Conservation (phyloP, 306 rosid genomes). For the Cicer bijugum region DNA sequence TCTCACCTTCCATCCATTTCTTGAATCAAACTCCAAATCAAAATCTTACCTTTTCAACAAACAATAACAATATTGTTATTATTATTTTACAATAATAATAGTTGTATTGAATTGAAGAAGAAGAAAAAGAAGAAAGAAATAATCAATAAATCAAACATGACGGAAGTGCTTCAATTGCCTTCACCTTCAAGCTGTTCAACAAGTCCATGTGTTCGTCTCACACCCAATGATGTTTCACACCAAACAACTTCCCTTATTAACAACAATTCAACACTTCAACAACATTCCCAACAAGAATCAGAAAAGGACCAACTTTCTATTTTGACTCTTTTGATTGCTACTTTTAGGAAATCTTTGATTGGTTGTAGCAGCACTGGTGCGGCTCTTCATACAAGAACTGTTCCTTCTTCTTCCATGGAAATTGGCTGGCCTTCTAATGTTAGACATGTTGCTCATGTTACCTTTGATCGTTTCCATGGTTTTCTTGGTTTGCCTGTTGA, state of each 20-base stretch:
- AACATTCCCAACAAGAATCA: constrained; percentile 45
- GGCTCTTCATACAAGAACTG: background rate
- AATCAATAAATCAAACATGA: constrained; percentile 52
- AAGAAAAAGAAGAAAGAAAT: background rate
- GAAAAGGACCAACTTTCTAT: constrained; percentile 84
- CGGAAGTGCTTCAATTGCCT: constrained; percentile 86
- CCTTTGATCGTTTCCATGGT: constrained; percentile 96
- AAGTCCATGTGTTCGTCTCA: constrained; percentile 43
- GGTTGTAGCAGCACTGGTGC: constrained; percentile 58
- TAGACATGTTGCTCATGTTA: constrained; percentile 92
- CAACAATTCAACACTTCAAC: constrained; percentile 30
- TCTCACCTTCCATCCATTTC: constrained; percentile 73
- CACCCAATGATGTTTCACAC: constrained; percentile 52
- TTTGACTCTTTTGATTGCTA: constrained; percentile 73
- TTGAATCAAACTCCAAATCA: constrained; percentile 59
- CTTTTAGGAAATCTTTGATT: constrained; percentile 83
- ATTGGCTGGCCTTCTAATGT: constrained; percentile 98
- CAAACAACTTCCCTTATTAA: constrained; percentile 56
- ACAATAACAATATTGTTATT: background rate
- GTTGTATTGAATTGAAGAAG: background rate
- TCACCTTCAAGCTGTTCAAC: constrained; percentile 82
- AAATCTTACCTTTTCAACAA: constrained; percentile 45
- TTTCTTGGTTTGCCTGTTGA: constrained; percentile 98
- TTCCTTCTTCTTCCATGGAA: constrained; percentile 76
- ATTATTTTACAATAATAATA: too few species aligned